Evolutionary conservation across 2,329 filamentous ascomycete genomes (phyloP).

Genomic region (Clarireedia paspali): DNA sequence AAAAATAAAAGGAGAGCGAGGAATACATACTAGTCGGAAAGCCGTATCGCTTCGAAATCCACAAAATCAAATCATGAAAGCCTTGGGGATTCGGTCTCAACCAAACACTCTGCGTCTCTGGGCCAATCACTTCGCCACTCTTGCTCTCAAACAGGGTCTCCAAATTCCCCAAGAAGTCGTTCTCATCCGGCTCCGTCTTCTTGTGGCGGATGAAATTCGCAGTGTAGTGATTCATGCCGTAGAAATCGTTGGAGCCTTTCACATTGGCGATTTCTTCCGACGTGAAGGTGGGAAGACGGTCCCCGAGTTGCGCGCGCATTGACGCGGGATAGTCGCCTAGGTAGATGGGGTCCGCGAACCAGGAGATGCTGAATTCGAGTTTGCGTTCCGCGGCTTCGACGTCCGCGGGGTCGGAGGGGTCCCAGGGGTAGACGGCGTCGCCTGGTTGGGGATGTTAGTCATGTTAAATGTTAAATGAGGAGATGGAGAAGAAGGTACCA

Average conservation of each 20-base stretch:
- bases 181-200: constrained; percentile 47
- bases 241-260: constrained; percentile 84
- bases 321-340: constrained; percentile 75
- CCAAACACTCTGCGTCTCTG: constrained; percentile 78
- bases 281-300: constrained; percentile 68
- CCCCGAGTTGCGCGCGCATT: constrained; percentile 74
- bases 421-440: constrained; percentile 77
- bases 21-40: constrained; percentile 1
- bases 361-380: constrained; percentile 79
- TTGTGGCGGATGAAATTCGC: constrained; percentile 79
- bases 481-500: constrained; percentile 38
- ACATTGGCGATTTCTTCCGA: constrained; percentile 66
- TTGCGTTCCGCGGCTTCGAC: constrained; percentile 71
- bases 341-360: constrained; percentile 87
- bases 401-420: constrained; percentile 65
- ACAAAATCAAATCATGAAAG: constrained; percentile 69
- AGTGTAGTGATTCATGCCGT: constrained; percentile 92
- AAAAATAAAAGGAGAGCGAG: neutral
- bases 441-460: constrained; percentile 34
- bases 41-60: constrained; percentile 70
- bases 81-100: constrained; percentile 67
- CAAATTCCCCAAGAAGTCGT: constrained; percentile 70
- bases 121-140: constrained; percentile 64
- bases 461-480: too few species aligned
- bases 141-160: constrained; percentile 67